A percentile compares a stretch with the other conserved stretches of the same genome.
phyloP scores from a whole-genome alignment of 176 grass and related monocot genomes.

The Cocos nucifera region DNA sequence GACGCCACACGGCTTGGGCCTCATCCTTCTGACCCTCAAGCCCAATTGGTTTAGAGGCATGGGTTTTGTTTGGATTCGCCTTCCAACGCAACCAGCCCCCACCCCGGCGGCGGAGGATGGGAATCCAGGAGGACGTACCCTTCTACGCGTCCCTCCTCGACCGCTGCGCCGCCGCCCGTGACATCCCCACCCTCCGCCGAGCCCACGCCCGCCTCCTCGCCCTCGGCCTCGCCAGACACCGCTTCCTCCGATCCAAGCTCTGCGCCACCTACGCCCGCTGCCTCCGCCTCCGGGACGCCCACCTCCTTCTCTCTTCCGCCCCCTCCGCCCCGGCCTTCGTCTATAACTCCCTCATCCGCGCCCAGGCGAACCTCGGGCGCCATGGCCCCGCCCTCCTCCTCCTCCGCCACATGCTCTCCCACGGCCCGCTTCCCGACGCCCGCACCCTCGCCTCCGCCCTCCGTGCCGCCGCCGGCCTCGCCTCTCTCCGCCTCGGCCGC shows the following conservation, averaged over 20 bases:
- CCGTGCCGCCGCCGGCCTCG: constrained; percentile 1
- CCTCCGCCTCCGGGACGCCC: constrained; percentile 4
- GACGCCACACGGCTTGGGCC: too few relatives aligned
- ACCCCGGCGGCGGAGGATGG: too few relatives aligned
- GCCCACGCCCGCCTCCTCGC: constrained; percentile 11
- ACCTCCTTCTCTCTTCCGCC: constrained; percentile 5
- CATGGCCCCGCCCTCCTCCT: not conserved
- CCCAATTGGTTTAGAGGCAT: too few relatives aligned
- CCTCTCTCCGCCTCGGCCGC: constrained; percentile 1
- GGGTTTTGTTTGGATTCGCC: too few relatives aligned
- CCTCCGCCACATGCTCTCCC: not conserved
- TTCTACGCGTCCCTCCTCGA: constrained; percentile 6
- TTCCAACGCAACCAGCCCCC: too few relatives aligned
- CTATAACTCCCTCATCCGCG: constrained; percentile 11
- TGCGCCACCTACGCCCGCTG: constrained; percentile 18
- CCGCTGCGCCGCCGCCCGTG: constrained; percentile 8
- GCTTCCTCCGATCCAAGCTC: constrained; percentile 24
- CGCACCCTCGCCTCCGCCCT: constrained; percentile 9
- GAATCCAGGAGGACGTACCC: not conserved
- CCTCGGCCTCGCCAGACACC: constrained; percentile 14
- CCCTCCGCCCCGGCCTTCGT: constrained; percentile 1
- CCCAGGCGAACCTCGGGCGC: not conserved
- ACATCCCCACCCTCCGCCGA: constrained; percentile 1
- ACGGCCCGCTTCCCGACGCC: not conserved
- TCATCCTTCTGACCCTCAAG: too few relatives aligned